phyloP scores from a whole-genome alignment of 768 basidiomycete genomes.

The Hydnomerulius pinastri region DNA sequence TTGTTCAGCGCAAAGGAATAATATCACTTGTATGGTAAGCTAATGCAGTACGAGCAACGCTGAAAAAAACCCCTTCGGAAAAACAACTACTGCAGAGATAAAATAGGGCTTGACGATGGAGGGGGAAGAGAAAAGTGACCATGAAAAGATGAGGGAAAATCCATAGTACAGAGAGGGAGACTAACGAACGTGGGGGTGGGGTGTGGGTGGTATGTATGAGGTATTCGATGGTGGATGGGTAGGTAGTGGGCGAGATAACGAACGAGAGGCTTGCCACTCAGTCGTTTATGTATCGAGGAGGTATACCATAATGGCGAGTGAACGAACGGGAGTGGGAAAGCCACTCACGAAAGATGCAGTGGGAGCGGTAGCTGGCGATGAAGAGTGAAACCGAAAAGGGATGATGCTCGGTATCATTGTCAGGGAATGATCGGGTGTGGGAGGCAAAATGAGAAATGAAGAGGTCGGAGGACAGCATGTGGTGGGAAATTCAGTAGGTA shows the following conservation, averaged over 20 bases:
- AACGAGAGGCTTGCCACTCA: constrained; percentile 18
- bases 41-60: constrained; percentile 9
- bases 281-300: constrained; percentile 16
- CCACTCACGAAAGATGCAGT: neutral
- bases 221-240: constrained; percentile 17
- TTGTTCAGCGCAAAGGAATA: constrained; percentile 1
- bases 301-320: neutral
- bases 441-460: neutral
- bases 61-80: constrained; percentile 12
- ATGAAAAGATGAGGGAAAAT: constrained; percentile 14
- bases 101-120: constrained; percentile 17
- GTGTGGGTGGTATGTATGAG: neutral
- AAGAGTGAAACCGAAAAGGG: constrained; percentile 10
- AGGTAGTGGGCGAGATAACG: constrained; percentile 13
- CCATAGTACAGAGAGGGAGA: constrained; percentile 27
- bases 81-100: constrained; percentile 27
- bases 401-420: constrained; percentile 12
- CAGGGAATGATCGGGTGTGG: constrained; percentile 12
- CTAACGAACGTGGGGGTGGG: constrained; percentile 22
- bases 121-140: constrained; percentile 1
- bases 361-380: constrained; percentile 15
- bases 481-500: constrained; percentile 7
- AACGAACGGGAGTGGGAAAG: neutral
- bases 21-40: constrained; percentile 14
- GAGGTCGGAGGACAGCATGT: neutral